phyloP scores from a whole-genome alignment of 2,329 filamentous ascomycete genomes.

The Elsinoe fawcettii region DNA sequence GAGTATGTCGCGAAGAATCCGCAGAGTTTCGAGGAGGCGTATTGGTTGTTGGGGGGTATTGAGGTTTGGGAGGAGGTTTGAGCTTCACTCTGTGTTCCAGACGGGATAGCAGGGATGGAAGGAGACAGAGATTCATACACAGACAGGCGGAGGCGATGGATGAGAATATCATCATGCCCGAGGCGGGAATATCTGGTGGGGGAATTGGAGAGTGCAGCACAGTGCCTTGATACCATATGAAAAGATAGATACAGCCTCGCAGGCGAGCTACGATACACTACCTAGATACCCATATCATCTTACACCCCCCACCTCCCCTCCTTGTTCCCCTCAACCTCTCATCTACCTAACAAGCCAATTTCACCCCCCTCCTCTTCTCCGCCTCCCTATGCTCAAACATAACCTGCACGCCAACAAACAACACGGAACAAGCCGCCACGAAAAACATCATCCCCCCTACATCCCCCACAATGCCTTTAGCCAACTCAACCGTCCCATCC shows the following conservation, averaged over 20 bases:
- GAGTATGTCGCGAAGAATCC: conserved; percentile 67
- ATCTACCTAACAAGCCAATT: conserved; percentile 36
- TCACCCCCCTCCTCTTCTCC: conserved; percentile 74
- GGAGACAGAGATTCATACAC: not conserved
- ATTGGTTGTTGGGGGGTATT: conserved; percentile 68
- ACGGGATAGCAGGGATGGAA: too few species aligned
- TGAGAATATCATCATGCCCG: too few species aligned
- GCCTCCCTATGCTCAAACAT: conserved; percentile 94
- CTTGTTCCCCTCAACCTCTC: not conserved
- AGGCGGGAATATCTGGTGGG: not conserved
- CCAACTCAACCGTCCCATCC: conserved; percentile 72
- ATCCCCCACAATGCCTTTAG: conserved; percentile 66
- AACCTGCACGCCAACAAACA: conserved; percentile 81
- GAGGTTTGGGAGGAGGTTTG: conserved; percentile 44
- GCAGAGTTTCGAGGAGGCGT: conserved; percentile 60
- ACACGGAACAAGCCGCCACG: conserved; percentile 56
- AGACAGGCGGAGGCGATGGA: not conserved
- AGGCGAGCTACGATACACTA: conserved; percentile 29
- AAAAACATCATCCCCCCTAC: conserved; percentile 71
- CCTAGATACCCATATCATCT: not conserved
- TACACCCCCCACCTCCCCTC: not conserved
- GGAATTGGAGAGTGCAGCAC: not conserved
- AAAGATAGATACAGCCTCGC: conserved; percentile 4
- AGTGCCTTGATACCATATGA: not conserved
- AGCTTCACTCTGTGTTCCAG: too few species aligned